phyloP scores from a whole-genome alignment of 2,329 filamentous ascomycete species.

The Trichoderma koningii region DNA sequence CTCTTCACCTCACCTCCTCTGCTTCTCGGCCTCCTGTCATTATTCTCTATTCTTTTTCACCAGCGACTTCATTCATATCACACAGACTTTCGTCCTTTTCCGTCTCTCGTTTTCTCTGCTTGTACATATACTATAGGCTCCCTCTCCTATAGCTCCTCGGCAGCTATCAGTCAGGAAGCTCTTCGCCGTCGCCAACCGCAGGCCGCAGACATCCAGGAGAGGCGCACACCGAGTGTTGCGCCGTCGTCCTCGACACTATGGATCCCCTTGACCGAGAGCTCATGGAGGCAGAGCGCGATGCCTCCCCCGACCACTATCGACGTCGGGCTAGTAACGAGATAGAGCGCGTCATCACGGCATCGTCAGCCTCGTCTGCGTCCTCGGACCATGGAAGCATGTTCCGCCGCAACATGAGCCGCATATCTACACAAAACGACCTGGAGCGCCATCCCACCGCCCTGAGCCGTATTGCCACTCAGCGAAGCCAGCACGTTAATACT shows the following conservation, averaged over 20 bases:
- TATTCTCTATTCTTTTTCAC: background rate
- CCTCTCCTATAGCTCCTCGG: background rate
- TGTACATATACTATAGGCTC: too few species aligned
- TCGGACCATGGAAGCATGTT: constrained; percentile 43
- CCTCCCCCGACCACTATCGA: constrained; percentile 46
- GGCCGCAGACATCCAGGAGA: background rate
- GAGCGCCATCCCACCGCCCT: constrained; percentile 70
- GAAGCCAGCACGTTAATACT: constrained; percentile 70
- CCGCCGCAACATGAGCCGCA: constrained; percentile 57
- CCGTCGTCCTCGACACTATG: constrained; percentile 35
- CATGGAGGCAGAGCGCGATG: constrained; percentile 56
- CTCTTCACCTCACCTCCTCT: background rate
- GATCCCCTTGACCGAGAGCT: constrained; percentile 56
- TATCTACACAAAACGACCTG: constrained; percentile 67
- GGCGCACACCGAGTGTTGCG: background rate
- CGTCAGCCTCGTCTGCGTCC: constrained; percentile 53
- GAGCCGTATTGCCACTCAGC: constrained; percentile 69
- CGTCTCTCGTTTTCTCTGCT: too few species aligned
- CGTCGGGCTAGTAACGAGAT: constrained; percentile 56
- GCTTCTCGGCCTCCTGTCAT: background rate
- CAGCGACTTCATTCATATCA: background rate
- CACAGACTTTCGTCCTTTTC: background rate
- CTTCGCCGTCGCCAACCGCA: background rate
- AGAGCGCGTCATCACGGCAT: constrained; percentile 59
- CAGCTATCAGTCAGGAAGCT: background rate